phyloP scores from a whole-genome alignment of 768 basidiomycete genomes.

The Lactarius sp. region DNA sequence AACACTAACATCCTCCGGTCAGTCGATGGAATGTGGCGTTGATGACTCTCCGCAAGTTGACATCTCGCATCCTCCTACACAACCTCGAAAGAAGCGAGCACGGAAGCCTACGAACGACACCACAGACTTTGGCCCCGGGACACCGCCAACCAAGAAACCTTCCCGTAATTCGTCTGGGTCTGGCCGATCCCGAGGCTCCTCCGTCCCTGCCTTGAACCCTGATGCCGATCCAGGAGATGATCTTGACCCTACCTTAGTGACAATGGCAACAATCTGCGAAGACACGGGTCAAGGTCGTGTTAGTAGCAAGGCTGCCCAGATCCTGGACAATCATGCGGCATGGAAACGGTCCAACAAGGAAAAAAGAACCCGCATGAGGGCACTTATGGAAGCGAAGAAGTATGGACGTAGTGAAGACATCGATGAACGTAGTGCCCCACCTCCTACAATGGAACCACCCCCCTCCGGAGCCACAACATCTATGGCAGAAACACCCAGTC shows the following conservation, averaged over 20 bases:
- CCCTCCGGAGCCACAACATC: constrained; percentile 3
- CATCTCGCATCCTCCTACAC: background rate
- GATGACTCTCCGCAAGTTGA: constrained; percentile 6
- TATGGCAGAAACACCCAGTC: background rate
- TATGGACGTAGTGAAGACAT: constrained; percentile 58
- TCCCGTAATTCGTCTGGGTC: constrained; percentile 22
- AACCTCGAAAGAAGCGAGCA: constrained; percentile 19
- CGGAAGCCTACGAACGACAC: constrained; percentile 6
- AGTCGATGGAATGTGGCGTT: background rate
- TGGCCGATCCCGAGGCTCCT: constrained; percentile 32
- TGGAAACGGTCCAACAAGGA: constrained; percentile 71
- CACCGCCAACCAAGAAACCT: constrained; percentile 7
- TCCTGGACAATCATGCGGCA: constrained; percentile 61
- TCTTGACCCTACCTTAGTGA: constrained; percentile 76
- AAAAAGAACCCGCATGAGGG: constrained; percentile 57
- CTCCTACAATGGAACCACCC: background rate
- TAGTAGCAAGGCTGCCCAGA: constrained; percentile 70
- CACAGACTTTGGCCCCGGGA: constrained; percentile 1
- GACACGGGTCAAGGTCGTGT: constrained; percentile 77
- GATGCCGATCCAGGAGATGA: constrained; percentile 67
- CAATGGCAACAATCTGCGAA: constrained; percentile 74
- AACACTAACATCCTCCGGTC: background rate
- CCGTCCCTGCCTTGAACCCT: constrained; percentile 52
- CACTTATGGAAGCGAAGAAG: constrained; percentile 66
- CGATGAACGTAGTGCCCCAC: constrained; percentile 31